phyloP scores from a whole-genome alignment of 2,329 filamentous ascomycete species.

The Leptodontidium sp. region DNA sequence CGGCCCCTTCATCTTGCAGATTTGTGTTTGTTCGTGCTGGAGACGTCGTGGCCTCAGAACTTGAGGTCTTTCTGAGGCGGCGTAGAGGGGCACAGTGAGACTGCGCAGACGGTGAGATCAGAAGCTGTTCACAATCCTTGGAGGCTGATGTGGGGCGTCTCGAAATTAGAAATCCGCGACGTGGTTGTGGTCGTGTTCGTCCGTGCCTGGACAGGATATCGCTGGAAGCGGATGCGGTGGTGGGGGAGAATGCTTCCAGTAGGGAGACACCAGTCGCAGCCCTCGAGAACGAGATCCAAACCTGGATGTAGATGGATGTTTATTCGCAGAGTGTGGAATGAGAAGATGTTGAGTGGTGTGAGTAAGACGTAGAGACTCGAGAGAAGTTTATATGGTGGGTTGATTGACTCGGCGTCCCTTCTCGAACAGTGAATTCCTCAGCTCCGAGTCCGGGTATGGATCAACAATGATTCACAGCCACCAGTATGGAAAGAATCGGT shows the following conservation, averaged over 20 bases:
- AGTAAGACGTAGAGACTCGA: background rate
- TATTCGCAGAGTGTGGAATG: constrained; percentile 8
- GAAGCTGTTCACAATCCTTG: constrained; percentile 18
- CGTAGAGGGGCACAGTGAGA: constrained; percentile 24
- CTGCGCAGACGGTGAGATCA: constrained; percentile 21
- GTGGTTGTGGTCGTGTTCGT: constrained; percentile 24
- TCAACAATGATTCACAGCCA: constrained; percentile 20
- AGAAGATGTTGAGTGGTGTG: background rate
- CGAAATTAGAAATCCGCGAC: constrained; percentile 26
- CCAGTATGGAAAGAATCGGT: constrained; percentile 5
- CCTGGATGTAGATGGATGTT: background rate
- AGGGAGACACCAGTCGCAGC: background rate
- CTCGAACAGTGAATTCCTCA: constrained; percentile 20
- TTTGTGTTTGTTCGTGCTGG: constrained; percentile 1
- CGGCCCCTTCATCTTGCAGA: constrained; percentile 71
- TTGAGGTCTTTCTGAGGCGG: constrained; percentile 32
- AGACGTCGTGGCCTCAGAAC: constrained; percentile 29
- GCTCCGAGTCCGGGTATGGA: constrained; percentile 8
- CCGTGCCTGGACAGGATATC: constrained; percentile 22
- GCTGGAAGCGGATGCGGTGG: constrained; percentile 11
- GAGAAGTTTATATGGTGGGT: constrained; percentile 14
- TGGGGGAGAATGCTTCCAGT: constrained; percentile 1
- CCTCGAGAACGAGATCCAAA: background rate
- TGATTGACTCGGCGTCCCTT: constrained; percentile 13
- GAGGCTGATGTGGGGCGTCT: constrained; percentile 27